Evolutionary conservation across 371 early-diverging fungal genomes (phyloP), one percentile per base, ranked within the genome.

Genomic region (Rhizopus arrhizus): DNA sequence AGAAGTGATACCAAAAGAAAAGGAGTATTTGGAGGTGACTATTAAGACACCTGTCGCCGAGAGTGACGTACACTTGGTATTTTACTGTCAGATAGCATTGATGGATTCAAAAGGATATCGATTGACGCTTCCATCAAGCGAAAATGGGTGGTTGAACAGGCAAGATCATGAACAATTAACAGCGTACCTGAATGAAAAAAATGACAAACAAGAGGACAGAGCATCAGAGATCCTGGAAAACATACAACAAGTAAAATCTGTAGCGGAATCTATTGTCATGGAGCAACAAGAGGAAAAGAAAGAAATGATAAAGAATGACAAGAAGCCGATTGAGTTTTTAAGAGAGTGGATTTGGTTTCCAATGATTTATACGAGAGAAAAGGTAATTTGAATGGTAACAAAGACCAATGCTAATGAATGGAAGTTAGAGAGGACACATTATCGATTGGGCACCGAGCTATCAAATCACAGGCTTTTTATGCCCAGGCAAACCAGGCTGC

Each of bases 271-370:
- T 52, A 65, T 28, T 62, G 61, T 28, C 9, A 43, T 46, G 42
- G 33, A 58, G 10, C 12, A 45, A 13, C n/a, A n/a, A 48, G 9
- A n/a, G 35, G 45, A 46, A 54, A 54, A 3, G 3, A 42, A 29
- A 36, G 36, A 9, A 7, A 36, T 28, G 8, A 33, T 42, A 61
- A 46, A 62, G 9, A 0, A 5, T 10, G 16, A 28, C 31, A 38
- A 38, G 40, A 61, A 54, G 2, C 69, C 73, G 12, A 58, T 62
- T 3, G 40, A 53, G 0, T 72, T 70, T 56, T 29, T 77, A 11
- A 66, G 78, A 31, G 75, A 77, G 51, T 77, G 75, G 73, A 68
- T 77, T 38, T 77, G 78, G 78, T 77, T 77, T 42, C 78, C 78
- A 4, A 77, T 77, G 78, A 77, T 77, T 53, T 77, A 77, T 45